Evolutionary conservation across 495 filamentous ascomycete genomes (phyloP).

Genomic region (Aspergillus olivimuriae): DNA sequence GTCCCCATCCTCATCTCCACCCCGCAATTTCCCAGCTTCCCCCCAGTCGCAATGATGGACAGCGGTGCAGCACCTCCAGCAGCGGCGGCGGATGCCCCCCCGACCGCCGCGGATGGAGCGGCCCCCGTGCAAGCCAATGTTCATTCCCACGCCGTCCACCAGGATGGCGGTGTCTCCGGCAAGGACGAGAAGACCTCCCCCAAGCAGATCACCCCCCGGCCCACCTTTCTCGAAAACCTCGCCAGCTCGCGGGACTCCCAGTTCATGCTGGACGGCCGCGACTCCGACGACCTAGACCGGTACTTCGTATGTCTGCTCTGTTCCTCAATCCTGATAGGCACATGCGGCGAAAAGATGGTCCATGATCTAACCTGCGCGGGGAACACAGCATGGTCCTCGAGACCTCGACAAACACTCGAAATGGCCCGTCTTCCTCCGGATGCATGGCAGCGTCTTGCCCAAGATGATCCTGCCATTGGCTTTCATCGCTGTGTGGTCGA

Average conservation of each 20-base stretch:
- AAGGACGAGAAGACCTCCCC: constrained; percentile 23
- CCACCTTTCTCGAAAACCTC: constrained; percentile 34
- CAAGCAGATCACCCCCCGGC: constrained; percentile 27
- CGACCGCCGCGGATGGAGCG: constrained; percentile 15
- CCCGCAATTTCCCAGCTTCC: no score
- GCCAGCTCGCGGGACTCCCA: constrained; percentile 31
- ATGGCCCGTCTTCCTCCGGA: constrained; percentile 71
- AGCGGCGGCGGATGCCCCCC: constrained; percentile 10
- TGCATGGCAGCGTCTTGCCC: constrained; percentile 76
- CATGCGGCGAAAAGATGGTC: no score
- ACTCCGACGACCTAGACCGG: constrained; percentile 35
- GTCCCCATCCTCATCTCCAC: background rate
- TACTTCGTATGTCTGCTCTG: constrained; percentile 35
- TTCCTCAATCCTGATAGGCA: background rate
- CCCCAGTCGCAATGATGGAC: constrained; percentile 7
- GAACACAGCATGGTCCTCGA: constrained; percentile 55
- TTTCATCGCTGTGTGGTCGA: constrained; percentile 63
- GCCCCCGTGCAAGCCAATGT: constrained; percentile 25
- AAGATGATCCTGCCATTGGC: constrained; percentile 71
- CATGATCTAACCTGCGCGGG: no score
- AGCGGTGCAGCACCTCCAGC: constrained; percentile 7
- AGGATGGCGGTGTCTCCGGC: constrained; percentile 7
- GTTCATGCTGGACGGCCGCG: constrained; percentile 26
- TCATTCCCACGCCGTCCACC: constrained; percentile 15
- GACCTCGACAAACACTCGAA: constrained; percentile 72